Conservation (phyloP, 2,329 filamentous ascomycete genomes). For the Lasiodiplodia sp. region DNA sequence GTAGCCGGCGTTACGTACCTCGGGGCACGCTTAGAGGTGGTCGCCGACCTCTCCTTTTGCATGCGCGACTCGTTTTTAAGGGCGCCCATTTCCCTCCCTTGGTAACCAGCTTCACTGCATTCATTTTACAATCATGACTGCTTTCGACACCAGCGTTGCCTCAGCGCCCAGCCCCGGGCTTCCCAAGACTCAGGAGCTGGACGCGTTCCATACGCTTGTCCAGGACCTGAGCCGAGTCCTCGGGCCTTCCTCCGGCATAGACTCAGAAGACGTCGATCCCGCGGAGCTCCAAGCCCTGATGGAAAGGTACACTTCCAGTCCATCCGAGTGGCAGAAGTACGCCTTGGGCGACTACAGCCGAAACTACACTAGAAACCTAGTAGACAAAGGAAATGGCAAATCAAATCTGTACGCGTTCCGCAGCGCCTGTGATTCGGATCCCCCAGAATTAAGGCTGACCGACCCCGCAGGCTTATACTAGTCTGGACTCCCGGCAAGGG, state of each 20-base stretch:
- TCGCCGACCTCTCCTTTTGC: conserved; percentile 23
- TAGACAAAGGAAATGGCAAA: conserved; percentile 87
- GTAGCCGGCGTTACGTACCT: conserved; percentile 25
- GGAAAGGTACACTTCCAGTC: conserved; percentile 73
- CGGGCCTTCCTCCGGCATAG: conserved; percentile 81
- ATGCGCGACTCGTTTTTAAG: conserved; percentile 4
- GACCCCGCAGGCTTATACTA: conserved; percentile 71
- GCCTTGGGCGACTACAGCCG: conserved; percentile 74
- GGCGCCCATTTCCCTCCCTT: background rate
- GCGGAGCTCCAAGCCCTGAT: conserved; percentile 75
- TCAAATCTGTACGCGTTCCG: conserved; percentile 65
- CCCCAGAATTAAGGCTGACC: conserved; percentile 34
- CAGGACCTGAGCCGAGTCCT: conserved; percentile 75
- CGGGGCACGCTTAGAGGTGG: conserved; percentile 18
- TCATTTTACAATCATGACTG: conserved; percentile 22
- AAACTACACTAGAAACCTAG: conserved; percentile 85
- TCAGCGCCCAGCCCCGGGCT: conserved; percentile 3
- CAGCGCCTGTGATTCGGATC: conserved; percentile 7
- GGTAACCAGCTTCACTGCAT: background rate
- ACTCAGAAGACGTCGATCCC: conserved; percentile 82
- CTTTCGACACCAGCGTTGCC: conserved; percentile 21
- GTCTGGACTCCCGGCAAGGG: conserved; percentile 88
- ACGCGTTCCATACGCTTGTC: conserved; percentile 73
- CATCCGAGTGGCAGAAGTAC: conserved; percentile 76
- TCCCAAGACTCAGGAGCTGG: conserved; percentile 25